These are phyloP conservation scores for Ceraceosorus guamensis DNA, from an alignment of 1,284 basidiomycete genomes.

Conservation along the genomic window DNA sequence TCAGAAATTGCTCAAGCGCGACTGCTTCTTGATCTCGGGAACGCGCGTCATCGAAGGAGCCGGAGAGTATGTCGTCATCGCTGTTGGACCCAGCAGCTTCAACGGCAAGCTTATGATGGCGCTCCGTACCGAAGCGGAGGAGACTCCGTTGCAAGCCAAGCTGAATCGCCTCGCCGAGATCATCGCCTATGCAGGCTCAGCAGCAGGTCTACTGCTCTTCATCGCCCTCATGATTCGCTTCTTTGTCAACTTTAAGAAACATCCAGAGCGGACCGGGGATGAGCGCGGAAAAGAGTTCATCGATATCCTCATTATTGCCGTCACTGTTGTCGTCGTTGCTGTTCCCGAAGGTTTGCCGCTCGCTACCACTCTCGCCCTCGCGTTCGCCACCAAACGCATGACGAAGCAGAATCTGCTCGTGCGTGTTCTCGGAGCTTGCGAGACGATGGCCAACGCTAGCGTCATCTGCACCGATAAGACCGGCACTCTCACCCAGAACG, in stretches of 20 bases:
- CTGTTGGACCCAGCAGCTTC: constrained; percentile 84
- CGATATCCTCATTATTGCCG: constrained; percentile 85
- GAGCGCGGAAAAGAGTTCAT: constrained; percentile 87
- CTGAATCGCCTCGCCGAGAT: constrained; percentile 84
- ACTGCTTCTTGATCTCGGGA: constrained; percentile 91
- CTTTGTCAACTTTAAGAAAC: constrained; percentile 67
- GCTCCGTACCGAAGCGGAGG: constrained; percentile 62
- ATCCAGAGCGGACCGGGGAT: constrained; percentile 58
- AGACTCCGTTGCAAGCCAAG: constrained; percentile 88
- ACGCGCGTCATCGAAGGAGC: constrained; percentile 91
- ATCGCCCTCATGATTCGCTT: constrained; percentile 82
- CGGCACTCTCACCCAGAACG: constrained; percentile 73
- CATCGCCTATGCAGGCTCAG: constrained; percentile 81
- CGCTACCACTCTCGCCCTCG: constrained; percentile 89
- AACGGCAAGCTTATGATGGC: constrained; percentile 65
- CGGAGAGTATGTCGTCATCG: constrained; percentile 82
- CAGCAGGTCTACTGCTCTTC: constrained; percentile 77
- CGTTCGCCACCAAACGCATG: constrained; percentile 96
- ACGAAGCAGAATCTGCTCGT: constrained; percentile 88
- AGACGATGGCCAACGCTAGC: constrained; percentile 96
- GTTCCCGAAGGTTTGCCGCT: constrained; percentile 94
- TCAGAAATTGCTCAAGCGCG: too few relatives aligned
- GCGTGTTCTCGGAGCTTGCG: constrained; percentile 87
- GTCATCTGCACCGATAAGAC: constrained; percentile 97
- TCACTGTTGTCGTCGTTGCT: constrained; percentile 91